Conservation (phyloP, 108 stramenopile species). For the Chaetoceros tenuissimus region DNA sequence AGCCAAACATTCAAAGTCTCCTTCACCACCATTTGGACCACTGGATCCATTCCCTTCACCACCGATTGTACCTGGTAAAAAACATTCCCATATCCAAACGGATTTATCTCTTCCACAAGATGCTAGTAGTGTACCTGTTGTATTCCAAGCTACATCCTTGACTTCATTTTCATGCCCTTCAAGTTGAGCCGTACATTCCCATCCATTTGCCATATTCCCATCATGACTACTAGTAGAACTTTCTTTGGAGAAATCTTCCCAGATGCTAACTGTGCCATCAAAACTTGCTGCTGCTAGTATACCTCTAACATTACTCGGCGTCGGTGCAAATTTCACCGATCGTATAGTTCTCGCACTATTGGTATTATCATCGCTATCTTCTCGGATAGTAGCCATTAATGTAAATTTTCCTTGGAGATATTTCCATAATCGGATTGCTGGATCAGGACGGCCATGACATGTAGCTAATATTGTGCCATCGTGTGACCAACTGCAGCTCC, state of each 20-base stretch:
- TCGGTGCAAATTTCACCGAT: constrained; percentile 58
- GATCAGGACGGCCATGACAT: constrained; percentile 65
- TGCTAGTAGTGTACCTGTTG: constrained; percentile 81
- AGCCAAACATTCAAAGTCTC: constrained; percentile 87
- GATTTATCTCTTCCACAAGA: constrained; percentile 96
- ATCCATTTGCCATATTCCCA: constrained; percentile 8
- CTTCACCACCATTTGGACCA: constrained; percentile 12
- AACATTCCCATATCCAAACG: constrained; percentile 97
- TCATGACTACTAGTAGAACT: neutral
- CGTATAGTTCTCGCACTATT: constrained; percentile 51
- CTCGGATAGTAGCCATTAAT: constrained; percentile 28
- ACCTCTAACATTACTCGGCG: constrained; percentile 20
- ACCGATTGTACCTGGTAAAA: constrained; percentile 63
- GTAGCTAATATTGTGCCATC: constrained; percentile 66
- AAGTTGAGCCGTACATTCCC: constrained; percentile 76
- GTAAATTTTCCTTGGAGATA: constrained; percentile 1
- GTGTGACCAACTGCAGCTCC: constrained; percentile 50
- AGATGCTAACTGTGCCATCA: constrained; percentile 84
- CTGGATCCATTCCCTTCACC: constrained; percentile 20
- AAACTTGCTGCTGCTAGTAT: constrained; percentile 84
- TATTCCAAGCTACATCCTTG: constrained; percentile 86
- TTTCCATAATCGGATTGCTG: constrained; percentile 61
- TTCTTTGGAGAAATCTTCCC: constrained; percentile 38
- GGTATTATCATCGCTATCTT: constrained; percentile 34
- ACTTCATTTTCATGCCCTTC: constrained; percentile 94